Base-by-base conservation (phyloP, 768 basidiomycete species). In the Boletus tomentosulus region DNA sequence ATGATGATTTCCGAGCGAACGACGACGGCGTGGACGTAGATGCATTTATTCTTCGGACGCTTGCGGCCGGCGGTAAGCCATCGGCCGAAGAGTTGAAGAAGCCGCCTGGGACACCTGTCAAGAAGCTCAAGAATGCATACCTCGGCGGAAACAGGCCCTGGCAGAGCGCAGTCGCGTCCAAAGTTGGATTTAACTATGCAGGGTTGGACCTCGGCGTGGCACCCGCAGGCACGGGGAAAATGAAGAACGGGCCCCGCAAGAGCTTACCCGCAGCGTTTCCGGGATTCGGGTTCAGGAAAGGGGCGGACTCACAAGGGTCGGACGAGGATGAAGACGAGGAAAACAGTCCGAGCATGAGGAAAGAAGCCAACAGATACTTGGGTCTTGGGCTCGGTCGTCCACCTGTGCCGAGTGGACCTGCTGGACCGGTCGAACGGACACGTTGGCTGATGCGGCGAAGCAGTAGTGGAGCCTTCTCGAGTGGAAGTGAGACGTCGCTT, bases 391-490 rank as follows among this genome's bases (percentile, higher is more conserved):
- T 89, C 12, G 88, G 87, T 0, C 77, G 78, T 15, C 86, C 86
- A 8, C 64, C 61, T 24, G 49, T 59, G 15, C 59, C 71, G 13
- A 61, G 54, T 52, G 67, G 56, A 49, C 67, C 66, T 22, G 62
- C 57, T 41, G 63, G 65, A 10, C 69, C 73, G 6, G 66, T 77
- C 10, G 69, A 76, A 34, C 74, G 79, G 28, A 74, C 80, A 45
- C 74, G 78, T 38, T 86, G 83, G 82, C 65, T 90, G 30, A 81
- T 86, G 78, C 79, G 89, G 12, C 76, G 89, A 56, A 89, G 84
- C 53, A 91, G 88, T 63, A 90, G 89, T 58, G 88, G 89, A 13
- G 85, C 86, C 1, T 89, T 89, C 62, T 90, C 89, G 11, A 86
- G 82, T 57, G 82, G 86, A 19, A 87, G 87, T 59, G 87, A 90